Evolutionary conservation across 805 yeast genomes (phyloP), one percentile per base, ranked within the genome.

Genomic region (Ogataea minuta): DNA sequence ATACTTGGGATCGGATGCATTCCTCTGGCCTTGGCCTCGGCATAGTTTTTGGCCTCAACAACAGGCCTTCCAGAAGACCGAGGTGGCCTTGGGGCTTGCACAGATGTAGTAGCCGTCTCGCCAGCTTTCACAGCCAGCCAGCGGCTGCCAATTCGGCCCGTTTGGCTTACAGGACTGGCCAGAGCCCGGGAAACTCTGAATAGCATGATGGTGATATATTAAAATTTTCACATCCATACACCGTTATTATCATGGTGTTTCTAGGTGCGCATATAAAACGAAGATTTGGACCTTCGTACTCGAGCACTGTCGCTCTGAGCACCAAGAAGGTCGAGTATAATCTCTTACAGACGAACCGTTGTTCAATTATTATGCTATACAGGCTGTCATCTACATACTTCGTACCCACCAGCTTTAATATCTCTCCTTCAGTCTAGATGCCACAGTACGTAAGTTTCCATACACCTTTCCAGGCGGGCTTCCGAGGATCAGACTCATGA

Each of bases 381-480:
- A 11, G 8, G 25, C 25, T 9, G 25, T 23, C 11, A 23, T 9
- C 16, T 17, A 31, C 20, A 31, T 27, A 19, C 24, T 25, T 12
- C 19, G n/a, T 28, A 16, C 17, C 16, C 24, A 11, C 33, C 19
- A 13, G 19, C 21, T n/a, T 26, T 66, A 93, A 64, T 85, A 93
- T 58, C 98, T 81, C 67, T 93, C 99, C 70, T 93, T 93, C 82
- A 93, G 78, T 68, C 99, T 79, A 9, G 97, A 86, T 32, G 98
- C 96, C 52, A 93, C 95, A 26, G 95, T 88, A 68, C 99, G 85
- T 64, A 93, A 74, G 64, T 93, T 93, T 50, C 98, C 98, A 61
- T 93, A 93, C 42, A 93, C 96, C 66, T 93, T 93, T 50, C 98
- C 97, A 27, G 99, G 99, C 28, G 98, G 99, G 45, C 95, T 82